These are phyloP conservation scores for Schrenkiella parvula DNA, from an alignment of 345 rosid species.

Conservation along the genomic window DNA sequence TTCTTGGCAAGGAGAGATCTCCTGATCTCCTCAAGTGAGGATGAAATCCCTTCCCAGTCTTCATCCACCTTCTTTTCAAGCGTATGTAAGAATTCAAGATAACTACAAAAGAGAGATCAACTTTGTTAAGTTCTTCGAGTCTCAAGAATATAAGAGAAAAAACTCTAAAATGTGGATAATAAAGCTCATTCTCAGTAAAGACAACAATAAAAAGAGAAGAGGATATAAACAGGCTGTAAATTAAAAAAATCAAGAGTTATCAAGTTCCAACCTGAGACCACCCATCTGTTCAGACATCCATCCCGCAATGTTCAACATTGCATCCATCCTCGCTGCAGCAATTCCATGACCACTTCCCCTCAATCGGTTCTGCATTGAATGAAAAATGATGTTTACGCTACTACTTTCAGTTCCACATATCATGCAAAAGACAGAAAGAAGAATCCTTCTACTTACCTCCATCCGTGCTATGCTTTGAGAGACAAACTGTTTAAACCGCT, in stretches of 20 bases:
- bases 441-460: constrained; percentile 58
- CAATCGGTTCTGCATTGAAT: constrained; percentile 61
- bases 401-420: not conserved
- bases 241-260: not conserved
- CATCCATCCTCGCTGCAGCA: constrained; percentile 93
- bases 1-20: constrained; percentile 65
- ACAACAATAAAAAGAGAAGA: not conserved
- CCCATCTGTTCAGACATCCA: constrained; percentile 99
- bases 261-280: constrained; percentile 71
- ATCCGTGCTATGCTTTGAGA: constrained; percentile 94
- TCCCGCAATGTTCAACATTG: constrained; percentile 81
- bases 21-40: constrained; percentile 88
- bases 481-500: constrained; percentile 95
- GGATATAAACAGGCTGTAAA: not conserved
- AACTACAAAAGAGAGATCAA: constrained; percentile 44
- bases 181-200: not conserved
- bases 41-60: constrained; percentile 85
- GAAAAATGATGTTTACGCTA: not conserved
- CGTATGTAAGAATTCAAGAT: constrained; percentile 71
- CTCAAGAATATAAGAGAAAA: not conserved
- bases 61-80: constrained; percentile 82
- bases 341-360: constrained; percentile 93
- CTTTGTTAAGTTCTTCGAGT: constrained; percentile 1
- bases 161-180: not conserved
- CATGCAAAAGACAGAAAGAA: constrained; percentile 2